These are phyloP conservation scores for Ustanciosporium gigantosporum DNA, from an alignment of 1,284 basidiomycete genomes.

Conservation along the genomic window DNA sequence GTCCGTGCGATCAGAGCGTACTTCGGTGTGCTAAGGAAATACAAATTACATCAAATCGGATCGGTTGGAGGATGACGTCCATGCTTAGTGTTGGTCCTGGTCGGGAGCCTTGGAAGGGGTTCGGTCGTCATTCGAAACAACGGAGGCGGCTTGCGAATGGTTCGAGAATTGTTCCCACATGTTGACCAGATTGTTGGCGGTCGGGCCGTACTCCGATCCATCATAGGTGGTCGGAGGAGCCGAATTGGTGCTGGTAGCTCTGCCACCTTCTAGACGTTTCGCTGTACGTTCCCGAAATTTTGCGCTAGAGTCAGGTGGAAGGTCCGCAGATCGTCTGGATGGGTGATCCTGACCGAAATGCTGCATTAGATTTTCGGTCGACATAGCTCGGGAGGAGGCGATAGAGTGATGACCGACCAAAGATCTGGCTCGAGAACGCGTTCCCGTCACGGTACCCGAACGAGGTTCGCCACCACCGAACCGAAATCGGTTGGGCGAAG, in stretches of 20 bases:
- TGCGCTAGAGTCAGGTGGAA: constrained; percentile 46
- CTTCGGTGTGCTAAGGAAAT: too few relatives aligned
- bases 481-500: constrained; percentile 44
- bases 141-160: constrained; percentile 27
- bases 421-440: constrained; percentile 47
- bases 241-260: constrained; percentile 34
- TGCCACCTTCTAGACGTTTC: constrained; percentile 32
- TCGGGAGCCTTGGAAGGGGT: constrained; percentile 26
- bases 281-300: constrained; percentile 38
- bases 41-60: too few relatives aligned
- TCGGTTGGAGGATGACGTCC: too few relatives aligned
- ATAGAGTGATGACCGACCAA: constrained; percentile 32
- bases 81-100: constrained; percentile 25
- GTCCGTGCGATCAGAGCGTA: too few relatives aligned
- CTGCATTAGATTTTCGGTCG: constrained; percentile 43
- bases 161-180: constrained; percentile 36
- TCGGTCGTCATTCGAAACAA: constrained; percentile 24
- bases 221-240: constrained; percentile 26
- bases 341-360: constrained; percentile 13
- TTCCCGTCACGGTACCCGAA: constrained; percentile 33
- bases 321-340: constrained; percentile 26
- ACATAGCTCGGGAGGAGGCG: constrained; percentile 27
- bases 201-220: background rate
- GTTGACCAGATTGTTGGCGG: constrained; percentile 15
- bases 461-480: constrained; percentile 15